Evolutionary conservation across 2,329 filamentous ascomycete genomes (phyloP).

Genomic region (Fusarium neocosmosporiellum): DNA sequence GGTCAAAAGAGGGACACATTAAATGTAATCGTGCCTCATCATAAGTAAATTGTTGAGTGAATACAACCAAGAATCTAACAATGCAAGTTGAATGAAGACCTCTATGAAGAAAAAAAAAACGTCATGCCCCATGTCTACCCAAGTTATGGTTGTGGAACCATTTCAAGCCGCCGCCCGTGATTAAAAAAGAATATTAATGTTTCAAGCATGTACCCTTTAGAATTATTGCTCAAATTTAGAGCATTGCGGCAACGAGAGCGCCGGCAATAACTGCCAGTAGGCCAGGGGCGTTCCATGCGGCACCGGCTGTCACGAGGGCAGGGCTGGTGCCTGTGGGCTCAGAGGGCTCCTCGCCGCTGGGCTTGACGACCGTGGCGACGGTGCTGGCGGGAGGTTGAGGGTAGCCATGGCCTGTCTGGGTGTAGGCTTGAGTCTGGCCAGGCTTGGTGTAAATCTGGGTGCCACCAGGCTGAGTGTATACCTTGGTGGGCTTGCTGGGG

Average conservation of each 20-base stretch:
- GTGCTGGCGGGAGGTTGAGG: slow-evolving; percentile 12
- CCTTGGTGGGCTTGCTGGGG: neutral
- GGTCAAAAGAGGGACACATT: neutral
- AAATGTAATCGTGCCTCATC: slow-evolving; percentile 3
- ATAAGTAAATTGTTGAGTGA: slow-evolving; percentile 16
- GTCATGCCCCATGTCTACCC: slow-evolving; percentile 24
- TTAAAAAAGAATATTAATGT: slow-evolving; percentile 25
- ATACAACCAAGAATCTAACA: neutral
- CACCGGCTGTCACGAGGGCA: slow-evolving; percentile 18
- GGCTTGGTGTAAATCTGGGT: slow-evolving; percentile 5
- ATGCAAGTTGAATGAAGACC: slow-evolving; percentile 8
- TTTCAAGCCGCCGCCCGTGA: slow-evolving; percentile 3
- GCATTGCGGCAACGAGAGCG: slow-evolving; percentile 21
- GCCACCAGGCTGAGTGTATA: neutral
- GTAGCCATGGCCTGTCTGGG: neutral
- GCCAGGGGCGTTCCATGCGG: slow-evolving; percentile 23
- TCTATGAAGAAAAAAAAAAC: neutral
- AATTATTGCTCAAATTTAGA: slow-evolving; percentile 10
- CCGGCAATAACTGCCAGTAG: slow-evolving; percentile 16
- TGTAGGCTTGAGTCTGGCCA: neutral
- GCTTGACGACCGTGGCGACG: slow-evolving; percentile 31
- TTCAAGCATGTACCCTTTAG: slow-evolving; percentile 1
- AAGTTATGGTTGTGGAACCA: slow-evolving; percentile 7
- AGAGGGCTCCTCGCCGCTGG: slow-evolving; percentile 4
- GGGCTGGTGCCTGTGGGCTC: slow-evolving; percentile 24